phyloP scores from a whole-genome alignment of 2,329 filamentous ascomycete genomes.

The Trichothecium sympodiale region DNA sequence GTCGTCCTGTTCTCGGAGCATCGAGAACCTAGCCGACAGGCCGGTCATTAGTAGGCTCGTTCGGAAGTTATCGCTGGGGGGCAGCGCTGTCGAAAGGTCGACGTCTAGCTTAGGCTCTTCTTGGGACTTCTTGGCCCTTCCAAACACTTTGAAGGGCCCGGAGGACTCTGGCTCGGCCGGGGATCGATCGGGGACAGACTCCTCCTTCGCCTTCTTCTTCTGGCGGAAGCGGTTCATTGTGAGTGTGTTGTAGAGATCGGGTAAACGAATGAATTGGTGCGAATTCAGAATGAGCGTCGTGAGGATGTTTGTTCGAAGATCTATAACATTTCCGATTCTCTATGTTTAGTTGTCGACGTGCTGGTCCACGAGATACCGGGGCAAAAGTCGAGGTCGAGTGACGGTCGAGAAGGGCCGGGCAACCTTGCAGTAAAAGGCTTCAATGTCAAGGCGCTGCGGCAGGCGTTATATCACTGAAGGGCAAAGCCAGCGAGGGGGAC shows the following conservation, averaged over 20 bases:
- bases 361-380: too few species aligned
- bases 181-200: conserved; percentile 30
- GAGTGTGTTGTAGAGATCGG: conserved; percentile 1
- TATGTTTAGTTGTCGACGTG: too few species aligned
- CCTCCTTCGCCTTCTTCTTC: conserved; percentile 59
- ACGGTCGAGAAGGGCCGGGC: neutral
- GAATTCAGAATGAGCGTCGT: too few species aligned
- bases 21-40: conserved; percentile 89
- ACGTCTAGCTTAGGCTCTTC: conserved; percentile 55
- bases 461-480: too few species aligned
- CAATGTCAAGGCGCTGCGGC: too few species aligned
- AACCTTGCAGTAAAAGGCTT: too few species aligned
- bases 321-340: too few species aligned
- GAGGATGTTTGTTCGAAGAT: too few species aligned
- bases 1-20: conserved; percentile 91
- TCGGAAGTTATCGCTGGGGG: conserved; percentile 78
- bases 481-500: too few species aligned
- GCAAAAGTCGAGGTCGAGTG: too few species aligned
- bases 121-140: conserved; percentile 41
- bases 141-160: conserved; percentile 42
- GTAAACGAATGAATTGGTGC: neutral
- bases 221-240: conserved; percentile 69
- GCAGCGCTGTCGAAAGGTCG: conserved; percentile 64
- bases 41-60: conserved; percentile 95
- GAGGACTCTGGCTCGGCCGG: conserved; percentile 45